Conservation (phyloP, 805 yeast species). For the Starmerella bombi region DNA sequence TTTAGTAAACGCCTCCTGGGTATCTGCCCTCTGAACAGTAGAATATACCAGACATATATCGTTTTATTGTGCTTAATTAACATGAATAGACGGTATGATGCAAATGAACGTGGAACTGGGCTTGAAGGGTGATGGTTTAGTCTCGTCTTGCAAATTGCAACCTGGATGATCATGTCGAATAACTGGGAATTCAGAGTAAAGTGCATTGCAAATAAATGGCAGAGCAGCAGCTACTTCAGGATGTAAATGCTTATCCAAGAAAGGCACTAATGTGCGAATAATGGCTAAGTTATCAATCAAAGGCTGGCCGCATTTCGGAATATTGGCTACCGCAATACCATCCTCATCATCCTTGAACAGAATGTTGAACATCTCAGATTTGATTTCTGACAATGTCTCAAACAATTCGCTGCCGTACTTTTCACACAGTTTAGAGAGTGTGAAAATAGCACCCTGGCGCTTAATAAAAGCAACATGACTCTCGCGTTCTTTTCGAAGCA, state of each 20-base stretch:
- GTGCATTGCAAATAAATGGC: conserved; percentile 38
- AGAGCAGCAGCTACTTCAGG: conserved; percentile 34
- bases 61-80: too few species aligned
- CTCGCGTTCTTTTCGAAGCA: conserved; percentile 42
- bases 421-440: conserved; percentile 47
- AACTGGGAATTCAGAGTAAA: conserved; percentile 64
- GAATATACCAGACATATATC: too few species aligned
- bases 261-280: conserved; percentile 57
- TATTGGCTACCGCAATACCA: conserved; percentile 17
- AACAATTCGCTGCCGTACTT: conserved; percentile 46
- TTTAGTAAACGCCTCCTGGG: too few species aligned
- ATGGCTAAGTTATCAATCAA: conserved; percentile 80
- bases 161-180: conserved; percentile 78
- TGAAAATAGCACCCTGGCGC: conserved; percentile 67
- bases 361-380: conserved; percentile 53
- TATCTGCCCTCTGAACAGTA: too few species aligned
- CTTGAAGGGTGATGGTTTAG: too few species aligned
- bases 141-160: too few species aligned
- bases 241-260: conserved; percentile 34
- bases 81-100: too few species aligned
- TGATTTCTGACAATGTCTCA: conserved; percentile 50
- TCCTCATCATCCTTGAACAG: conserved; percentile 30
- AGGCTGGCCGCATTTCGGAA: conserved; percentile 36
- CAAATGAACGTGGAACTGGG: too few species aligned
- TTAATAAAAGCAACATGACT: conserved; percentile 47